Conservation (phyloP, 2,329 filamentous ascomycete genomes). For the Hymenoscyphus fraxineus region DNA sequence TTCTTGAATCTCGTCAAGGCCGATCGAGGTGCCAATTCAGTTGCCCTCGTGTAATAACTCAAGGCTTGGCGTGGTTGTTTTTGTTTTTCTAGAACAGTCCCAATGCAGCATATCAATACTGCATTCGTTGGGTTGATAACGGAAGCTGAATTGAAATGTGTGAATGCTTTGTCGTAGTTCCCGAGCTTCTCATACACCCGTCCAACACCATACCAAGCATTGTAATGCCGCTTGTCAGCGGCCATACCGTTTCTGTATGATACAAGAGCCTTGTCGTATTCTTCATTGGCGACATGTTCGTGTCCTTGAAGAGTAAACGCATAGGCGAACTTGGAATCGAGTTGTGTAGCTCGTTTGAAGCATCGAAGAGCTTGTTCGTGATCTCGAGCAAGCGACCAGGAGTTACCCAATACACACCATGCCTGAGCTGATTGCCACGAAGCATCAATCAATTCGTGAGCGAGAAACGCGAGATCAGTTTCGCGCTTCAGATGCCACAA, state of each 20-base stretch:
- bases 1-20: conserved; percentile 90
- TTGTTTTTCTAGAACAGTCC: conserved; percentile 82
- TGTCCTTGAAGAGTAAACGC: conserved; percentile 94
- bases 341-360: conserved; percentile 89
- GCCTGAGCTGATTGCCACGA: conserved; percentile 89
- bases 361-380: conserved; percentile 92
- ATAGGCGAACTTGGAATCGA: conserved; percentile 88
- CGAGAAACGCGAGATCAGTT: conserved; percentile 84
- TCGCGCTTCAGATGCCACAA: conserved; percentile 97
- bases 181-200: conserved; percentile 85
- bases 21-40: conserved; percentile 74
- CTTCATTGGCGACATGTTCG: conserved; percentile 92
- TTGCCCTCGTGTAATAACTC: conserved; percentile 76
- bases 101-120: conserved; percentile 88
- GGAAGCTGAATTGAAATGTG: conserved; percentile 84
- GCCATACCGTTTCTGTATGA: conserved; percentile 83
- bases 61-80: conserved; percentile 77
- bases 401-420: conserved; percentile 94
- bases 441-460: conserved; percentile 82
- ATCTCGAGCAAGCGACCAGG: conserved; percentile 86
- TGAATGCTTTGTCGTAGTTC: conserved; percentile 85
- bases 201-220: conserved; percentile 92
- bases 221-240: conserved; percentile 87
- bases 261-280: conserved; percentile 89
- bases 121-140: conserved; percentile 91